Conservation (phyloP, 805 yeast species). For the Pichia nanzhaoensis region DNA sequence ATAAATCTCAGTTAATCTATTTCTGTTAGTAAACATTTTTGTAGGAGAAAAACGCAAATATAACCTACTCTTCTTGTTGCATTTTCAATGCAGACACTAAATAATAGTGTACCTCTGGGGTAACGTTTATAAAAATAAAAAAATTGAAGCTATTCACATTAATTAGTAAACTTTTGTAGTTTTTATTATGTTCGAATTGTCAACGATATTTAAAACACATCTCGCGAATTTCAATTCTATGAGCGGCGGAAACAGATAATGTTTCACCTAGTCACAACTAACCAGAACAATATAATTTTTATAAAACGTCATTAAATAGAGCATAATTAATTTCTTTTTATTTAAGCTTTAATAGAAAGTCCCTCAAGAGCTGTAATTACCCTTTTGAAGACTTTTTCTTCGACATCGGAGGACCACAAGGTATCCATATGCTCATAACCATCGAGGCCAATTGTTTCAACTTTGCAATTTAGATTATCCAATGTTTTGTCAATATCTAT, state of each 20-base stretch:
- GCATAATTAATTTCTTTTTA: background rate
- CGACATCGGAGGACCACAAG: slow-evolving; percentile 76
- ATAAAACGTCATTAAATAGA: background rate
- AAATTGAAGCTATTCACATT: no score
- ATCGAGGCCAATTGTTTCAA: slow-evolving; percentile 40
- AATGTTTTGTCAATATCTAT: slow-evolving; percentile 80
- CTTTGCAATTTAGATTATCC: slow-evolving; percentile 50
- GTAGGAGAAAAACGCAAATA: background rate
- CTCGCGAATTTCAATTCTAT: no score
- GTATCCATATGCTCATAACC: slow-evolving; percentile 88
- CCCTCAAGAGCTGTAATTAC: no score
- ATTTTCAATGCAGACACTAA: no score
- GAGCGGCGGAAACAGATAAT: no score
- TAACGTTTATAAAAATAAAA: no score
- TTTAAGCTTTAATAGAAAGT: background rate
- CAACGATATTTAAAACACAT: no score
- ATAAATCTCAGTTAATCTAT: slow-evolving; percentile 6
- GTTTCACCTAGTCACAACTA: no score
- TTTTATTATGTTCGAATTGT: no score
- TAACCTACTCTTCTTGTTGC: slow-evolving; percentile 3
- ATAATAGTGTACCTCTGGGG: no score
- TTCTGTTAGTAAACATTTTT: background rate
- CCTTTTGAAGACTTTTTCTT: slow-evolving; percentile 36
- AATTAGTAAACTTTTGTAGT: no score
- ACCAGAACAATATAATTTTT: no score